Evolutionary conservation across 140 eudicot species (phyloP), one percentile per base, ranked within the genome.

Genomic region (Artemisia princeps): DNA sequence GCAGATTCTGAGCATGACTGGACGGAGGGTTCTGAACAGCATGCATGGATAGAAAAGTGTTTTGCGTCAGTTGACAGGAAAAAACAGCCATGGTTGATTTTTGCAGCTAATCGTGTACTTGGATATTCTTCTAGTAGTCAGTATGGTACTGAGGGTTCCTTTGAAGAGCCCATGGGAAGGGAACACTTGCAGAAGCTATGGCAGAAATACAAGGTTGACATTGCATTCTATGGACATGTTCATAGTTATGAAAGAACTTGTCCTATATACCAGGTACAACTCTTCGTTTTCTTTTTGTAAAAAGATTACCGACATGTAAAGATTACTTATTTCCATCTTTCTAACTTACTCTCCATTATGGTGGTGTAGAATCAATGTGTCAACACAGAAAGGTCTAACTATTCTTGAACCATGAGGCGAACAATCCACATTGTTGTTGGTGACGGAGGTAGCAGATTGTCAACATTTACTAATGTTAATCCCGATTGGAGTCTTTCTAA

Each of bases 1-100:
- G 88, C 82, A 0, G 84, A 83, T 51, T 76, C 77, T 7, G 88
- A 83, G 65, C 84, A 83, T 50, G 88, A 83, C 65, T 79, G 82
- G 84, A 83, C 84, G 62, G 80, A 79, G 65, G 84, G 84, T 20
- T 72, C 84, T 0, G 88, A 83, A 65, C 88, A 83, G 57, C 71
- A 76, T 16, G 45, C 55, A 45, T 83, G 77, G 73, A 55, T 83
- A 60, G 87, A 83, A 70, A 17, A 76, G 33, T 79, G 87, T 58
- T 68, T 83, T 11, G 82, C 87, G 14, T 76, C 84, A 13, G 84
- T 67, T 13, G 82, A 83, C 61, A 69, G 87, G 66, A 78, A 76
- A 64, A 79, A 76, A 69, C 88, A 83, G 10, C 87, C 87, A 6
- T 83, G 87, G 87, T 40, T 83, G 19, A 83, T 83, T 23, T 83